Conservation (phyloP, 2,329 filamentous ascomycete species). For the Huntiella omanensis region DNA sequence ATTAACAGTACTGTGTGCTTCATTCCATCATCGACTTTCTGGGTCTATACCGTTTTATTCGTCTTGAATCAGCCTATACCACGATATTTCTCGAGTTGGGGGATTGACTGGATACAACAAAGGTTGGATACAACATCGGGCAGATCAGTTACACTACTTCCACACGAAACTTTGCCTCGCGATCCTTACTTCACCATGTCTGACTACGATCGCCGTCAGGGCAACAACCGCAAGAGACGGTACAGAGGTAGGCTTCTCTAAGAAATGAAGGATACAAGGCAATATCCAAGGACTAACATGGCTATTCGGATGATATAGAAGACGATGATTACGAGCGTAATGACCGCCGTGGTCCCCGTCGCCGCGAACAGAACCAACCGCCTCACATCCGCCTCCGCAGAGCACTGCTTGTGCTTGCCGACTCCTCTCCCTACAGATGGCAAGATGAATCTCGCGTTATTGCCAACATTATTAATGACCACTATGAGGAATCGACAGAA, state of each 20-base stretch:
- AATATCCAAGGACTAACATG: not conserved
- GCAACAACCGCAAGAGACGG: slow-evolving; percentile 55
- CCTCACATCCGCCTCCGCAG: slow-evolving; percentile 53
- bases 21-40: no score
- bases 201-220: slow-evolving; percentile 34
- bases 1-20: no score
- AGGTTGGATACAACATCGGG: no score
- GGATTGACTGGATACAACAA: no score
- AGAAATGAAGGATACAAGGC: not conserved
- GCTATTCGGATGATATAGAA: slow-evolving; percentile 15
- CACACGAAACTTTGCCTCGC: no score
- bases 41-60: no score
- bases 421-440: slow-evolving; percentile 59
- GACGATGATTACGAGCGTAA: slow-evolving; percentile 59
- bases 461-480: slow-evolving; percentile 58
- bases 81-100: no score
- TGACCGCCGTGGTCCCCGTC: slow-evolving; percentile 54
- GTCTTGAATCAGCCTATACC: no score
- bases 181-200: slow-evolving; percentile 22
- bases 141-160: no score
- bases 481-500: slow-evolving; percentile 62
- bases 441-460: slow-evolving; percentile 62
- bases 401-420: slow-evolving; percentile 62
- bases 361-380: slow-evolving; percentile 53
- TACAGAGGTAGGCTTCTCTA: slow-evolving; percentile 43